Percentiles rank a stretch among this genome's conserved stretches.
Conservation (phyloP, 352 stramenopile genomes). For the Phytopythium oedochilum region DNA sequence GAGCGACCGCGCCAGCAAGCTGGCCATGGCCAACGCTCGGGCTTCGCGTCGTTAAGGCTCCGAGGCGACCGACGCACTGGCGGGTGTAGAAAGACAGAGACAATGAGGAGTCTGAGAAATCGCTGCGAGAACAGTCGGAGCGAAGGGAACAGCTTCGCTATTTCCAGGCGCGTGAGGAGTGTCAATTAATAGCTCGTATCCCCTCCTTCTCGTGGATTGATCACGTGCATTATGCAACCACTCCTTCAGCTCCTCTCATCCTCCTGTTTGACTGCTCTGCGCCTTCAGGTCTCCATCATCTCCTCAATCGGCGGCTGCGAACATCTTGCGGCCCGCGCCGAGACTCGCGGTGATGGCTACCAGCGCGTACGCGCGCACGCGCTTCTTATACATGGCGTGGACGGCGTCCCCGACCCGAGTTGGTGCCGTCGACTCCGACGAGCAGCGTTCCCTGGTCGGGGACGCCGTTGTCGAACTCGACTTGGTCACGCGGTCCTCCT, state of each 20-base stretch:
- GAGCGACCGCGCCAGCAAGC: not conserved
- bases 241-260: too few relatives aligned
- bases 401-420: constrained; percentile 54
- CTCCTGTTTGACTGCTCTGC: too few relatives aligned
- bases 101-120: not conserved
- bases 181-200: not conserved
- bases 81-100: not conserved
- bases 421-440: constrained; percentile 50
- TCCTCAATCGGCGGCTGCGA: constrained; percentile 33
- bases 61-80: not conserved
- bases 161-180: too few relatives aligned
- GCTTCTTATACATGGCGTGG: constrained; percentile 64
- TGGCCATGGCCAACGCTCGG: not conserved
- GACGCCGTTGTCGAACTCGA: constrained; percentile 50
- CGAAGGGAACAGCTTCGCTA: too few relatives aligned
- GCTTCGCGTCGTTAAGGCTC: not conserved
- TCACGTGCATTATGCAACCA: too few relatives aligned
- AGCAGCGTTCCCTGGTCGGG: constrained; percentile 38
- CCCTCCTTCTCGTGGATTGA: too few relatives aligned
- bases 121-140: too few relatives aligned
- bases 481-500: not conserved
- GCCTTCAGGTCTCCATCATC: constrained; percentile 17
- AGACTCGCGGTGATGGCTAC: constrained; percentile 37
- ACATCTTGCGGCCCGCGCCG: constrained; percentile 42
- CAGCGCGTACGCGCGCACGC: constrained; percentile 35